A percentile compares a stretch with the other conserved stretches of the same genome.
phyloP scores from a whole-genome alignment of 768 basidiomycete species.

The Termitomyces sp. region DNA sequence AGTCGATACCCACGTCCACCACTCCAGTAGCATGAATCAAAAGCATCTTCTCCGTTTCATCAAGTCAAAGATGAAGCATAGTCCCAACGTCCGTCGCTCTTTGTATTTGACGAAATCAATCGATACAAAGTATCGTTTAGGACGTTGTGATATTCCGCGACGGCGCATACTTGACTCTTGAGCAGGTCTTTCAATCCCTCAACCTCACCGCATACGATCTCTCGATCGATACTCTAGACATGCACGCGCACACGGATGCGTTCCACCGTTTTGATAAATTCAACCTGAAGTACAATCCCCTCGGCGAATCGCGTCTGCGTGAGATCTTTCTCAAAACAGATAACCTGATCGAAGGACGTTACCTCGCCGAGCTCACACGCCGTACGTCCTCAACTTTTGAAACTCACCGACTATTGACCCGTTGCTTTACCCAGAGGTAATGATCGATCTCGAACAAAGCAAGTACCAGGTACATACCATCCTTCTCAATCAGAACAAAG shows the following conservation, averaged over 20 bases:
- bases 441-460: slow-evolving; percentile 96
- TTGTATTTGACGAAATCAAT: not conserved
- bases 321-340: slow-evolving; percentile 99
- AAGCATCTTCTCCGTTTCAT: slow-evolving; percentile 98
- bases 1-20: slow-evolving; percentile 98
- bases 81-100: slow-evolving; percentile 55
- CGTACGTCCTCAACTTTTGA: slow-evolving; percentile 40
- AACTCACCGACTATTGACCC: not conserved
- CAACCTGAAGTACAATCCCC: slow-evolving; percentile 96
- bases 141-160: slow-evolving; percentile 97
- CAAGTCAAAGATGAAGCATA: slow-evolving; percentile 96
- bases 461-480: slow-evolving; percentile 80
- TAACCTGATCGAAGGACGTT: slow-evolving; percentile 88
- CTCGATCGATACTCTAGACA: slow-evolving; percentile 97
- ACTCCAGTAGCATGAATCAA: slow-evolving; percentile 99
- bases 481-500: not conserved
- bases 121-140: slow-evolving; percentile 34
- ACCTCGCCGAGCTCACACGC: slow-evolving; percentile 91
- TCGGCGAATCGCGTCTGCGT: slow-evolving; percentile 89
- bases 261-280: slow-evolving; percentile 99
- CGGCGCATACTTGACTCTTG: slow-evolving; percentile 80
- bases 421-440: slow-evolving; percentile 65
- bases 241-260: slow-evolving; percentile 98
- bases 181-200: slow-evolving; percentile 95
- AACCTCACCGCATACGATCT: slow-evolving; percentile 96